phyloP scores from a whole-genome alignment of 176 grass and related monocot genomes.

The Aegilops umbellulata region DNA sequence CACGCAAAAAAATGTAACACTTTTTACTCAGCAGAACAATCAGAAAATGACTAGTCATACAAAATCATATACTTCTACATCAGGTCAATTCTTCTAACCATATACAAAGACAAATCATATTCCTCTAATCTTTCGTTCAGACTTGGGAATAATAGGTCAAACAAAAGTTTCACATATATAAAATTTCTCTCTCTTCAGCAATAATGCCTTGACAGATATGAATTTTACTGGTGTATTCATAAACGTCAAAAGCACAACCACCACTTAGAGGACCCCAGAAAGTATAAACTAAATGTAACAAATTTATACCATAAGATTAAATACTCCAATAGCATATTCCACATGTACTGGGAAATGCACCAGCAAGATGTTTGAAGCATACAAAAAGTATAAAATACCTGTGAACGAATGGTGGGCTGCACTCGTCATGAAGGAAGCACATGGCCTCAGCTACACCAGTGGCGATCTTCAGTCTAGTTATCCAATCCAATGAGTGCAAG shows the following conservation, averaged over 20 bases:
- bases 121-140: neutral
- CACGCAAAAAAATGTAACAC: neutral
- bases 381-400: constrained; percentile 42
- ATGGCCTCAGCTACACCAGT: constrained; percentile 76
- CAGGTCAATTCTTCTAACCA: neutral
- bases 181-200: constrained; percentile 10
- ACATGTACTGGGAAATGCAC: neutral
- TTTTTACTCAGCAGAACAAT: neutral
- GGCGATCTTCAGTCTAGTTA: constrained; percentile 93
- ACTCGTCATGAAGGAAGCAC: constrained; percentile 94
- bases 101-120: constrained; percentile 11
- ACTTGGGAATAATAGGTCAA: constrained; percentile 10
- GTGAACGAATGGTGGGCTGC: constrained; percentile 79
- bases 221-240: neutral
- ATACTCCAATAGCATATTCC: constrained; percentile 14
- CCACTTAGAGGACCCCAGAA: neutral
- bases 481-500: constrained; percentile 86
- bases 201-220: neutral
- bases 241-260: constrained; percentile 5
- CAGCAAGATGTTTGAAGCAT: constrained; percentile 7
- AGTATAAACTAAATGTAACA: neutral
- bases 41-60: constrained; percentile 2
- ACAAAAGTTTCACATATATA: neutral
- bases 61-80: constrained; percentile 1
- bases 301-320: constrained; percentile 15